Conservation (phyloP, 164 flowering plant genomes). For the Saururus chinensis region DNA sequence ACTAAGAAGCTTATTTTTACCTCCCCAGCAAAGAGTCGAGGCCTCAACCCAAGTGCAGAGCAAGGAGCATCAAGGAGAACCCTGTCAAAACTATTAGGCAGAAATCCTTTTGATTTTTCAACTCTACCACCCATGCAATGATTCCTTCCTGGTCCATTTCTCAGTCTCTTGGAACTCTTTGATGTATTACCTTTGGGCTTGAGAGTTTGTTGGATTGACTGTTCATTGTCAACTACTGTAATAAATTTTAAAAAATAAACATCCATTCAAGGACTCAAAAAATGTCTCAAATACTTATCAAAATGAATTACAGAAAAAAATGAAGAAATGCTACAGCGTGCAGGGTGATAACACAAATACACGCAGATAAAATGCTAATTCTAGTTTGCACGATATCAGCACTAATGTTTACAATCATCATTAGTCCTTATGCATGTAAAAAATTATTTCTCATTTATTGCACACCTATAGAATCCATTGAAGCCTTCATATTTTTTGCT, state of each 20-base stretch:
- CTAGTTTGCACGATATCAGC: too few relatives aligned
- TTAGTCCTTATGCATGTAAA: too few relatives aligned
- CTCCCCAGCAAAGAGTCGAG: conserved; percentile 79
- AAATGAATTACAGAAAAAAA: too few relatives aligned
- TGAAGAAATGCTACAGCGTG: neutral
- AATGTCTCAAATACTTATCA: too few relatives aligned
- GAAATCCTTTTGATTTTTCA: conserved; percentile 70
- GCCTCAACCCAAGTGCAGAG: conserved; percentile 97
- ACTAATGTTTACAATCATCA: too few relatives aligned
- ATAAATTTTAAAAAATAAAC: neutral
- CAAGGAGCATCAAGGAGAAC: conserved; percentile 99
- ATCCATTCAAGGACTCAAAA: too few relatives aligned
- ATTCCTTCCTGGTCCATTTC: conserved; percentile 84
- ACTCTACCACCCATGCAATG: conserved; percentile 62
- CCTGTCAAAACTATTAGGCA: conserved; percentile 75
- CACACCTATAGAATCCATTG: neutral
- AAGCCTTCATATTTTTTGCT: neutral
- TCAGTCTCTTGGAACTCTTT: conserved; percentile 41
- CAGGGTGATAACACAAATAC: neutral
- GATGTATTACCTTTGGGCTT: conserved; percentile 45
- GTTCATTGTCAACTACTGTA: conserved; percentile 25
- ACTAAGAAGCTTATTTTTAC: conserved; percentile 17
- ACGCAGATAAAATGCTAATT: too few relatives aligned
- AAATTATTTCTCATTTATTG: too few relatives aligned
- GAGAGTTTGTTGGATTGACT: conserved; percentile 22